phyloP scores from a whole-genome alignment of 306 rosid species.

The Mucuna pruriens region DNA sequence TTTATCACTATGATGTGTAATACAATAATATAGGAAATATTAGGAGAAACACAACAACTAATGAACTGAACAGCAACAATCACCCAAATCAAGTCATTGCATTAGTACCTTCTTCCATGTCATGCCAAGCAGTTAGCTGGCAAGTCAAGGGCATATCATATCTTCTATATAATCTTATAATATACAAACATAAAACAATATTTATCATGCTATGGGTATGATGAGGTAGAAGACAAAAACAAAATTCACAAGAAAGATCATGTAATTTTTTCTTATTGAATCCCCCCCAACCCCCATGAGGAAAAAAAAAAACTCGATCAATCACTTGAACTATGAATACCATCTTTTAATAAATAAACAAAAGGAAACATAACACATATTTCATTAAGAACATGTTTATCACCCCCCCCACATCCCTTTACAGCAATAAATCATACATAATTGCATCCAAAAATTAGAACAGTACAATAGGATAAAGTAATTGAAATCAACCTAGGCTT shows the following conservation, averaged over 20 bases:
- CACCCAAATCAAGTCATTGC: slow-evolving; percentile 10
- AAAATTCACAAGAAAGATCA: neutral
- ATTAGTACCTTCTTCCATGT: neutral
- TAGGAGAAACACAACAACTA: neutral
- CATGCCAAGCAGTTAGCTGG: slow-evolving; percentile 17
- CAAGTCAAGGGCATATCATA: neutral
- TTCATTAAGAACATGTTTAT: slow-evolving; percentile 10
- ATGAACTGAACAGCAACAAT: neutral
- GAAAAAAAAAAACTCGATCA: neutral
- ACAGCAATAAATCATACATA: neutral
- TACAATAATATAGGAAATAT: neutral
- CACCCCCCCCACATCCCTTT: neutral
- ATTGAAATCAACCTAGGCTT: slow-evolving; percentile 82
- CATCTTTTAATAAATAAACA: slow-evolving; percentile 13
- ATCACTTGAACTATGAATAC: neutral
- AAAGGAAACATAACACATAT: neutral
- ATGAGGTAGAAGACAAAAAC: slow-evolving; percentile 20
- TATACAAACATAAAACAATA: slow-evolving; percentile 7
- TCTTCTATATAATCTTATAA: neutral
- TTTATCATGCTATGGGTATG: neutral
- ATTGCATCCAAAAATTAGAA: slow-evolving; percentile 18
- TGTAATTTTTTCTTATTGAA: slow-evolving; percentile 4
- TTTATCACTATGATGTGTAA: neutral
- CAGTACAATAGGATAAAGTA: slow-evolving; percentile 13
- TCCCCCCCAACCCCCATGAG: neutral